A percentile compares a stretch with the other conserved stretches of the same genome.
Conservation (phyloP, 2,329 filamentous ascomycete species). For the Aspergillus eucalypticola region DNA sequence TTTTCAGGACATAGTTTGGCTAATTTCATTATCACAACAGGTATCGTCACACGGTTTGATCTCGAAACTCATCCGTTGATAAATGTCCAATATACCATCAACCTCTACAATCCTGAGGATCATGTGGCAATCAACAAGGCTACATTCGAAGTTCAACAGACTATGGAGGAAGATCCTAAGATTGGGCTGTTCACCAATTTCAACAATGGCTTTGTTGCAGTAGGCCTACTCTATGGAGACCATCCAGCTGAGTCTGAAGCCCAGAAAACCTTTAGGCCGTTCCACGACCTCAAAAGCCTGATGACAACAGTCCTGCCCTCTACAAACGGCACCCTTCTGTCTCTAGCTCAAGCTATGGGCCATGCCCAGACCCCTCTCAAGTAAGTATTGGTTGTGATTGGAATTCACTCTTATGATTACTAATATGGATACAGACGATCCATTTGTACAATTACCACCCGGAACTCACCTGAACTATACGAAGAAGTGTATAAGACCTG, state of each 20-base stretch:
- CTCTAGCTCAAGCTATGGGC: neutral
- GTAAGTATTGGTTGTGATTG: neutral
- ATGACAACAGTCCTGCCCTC: neutral
- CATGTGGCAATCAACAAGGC: neutral
- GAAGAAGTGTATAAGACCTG: conserved; percentile 7
- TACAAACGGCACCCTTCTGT: neutral
- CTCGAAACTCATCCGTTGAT: neutral
- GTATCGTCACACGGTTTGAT: conserved; percentile 4
- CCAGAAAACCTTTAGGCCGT: neutral
- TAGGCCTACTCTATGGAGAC: conserved; percentile 15
- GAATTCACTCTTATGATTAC: no score
- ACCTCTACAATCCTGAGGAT: neutral
- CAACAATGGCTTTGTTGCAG: conserved; percentile 15
- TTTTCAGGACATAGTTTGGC: fast-evolving
- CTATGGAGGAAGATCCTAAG: conserved; percentile 6
- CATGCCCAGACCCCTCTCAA: neutral
- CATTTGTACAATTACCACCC: conserved; percentile 11
- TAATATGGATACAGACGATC: conserved; percentile 1
- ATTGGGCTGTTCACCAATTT: conserved; percentile 16
- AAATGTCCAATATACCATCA: conserved; percentile 1
- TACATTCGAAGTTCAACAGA: neutral
- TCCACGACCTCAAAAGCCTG: neutral
- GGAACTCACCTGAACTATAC: conserved; percentile 12
- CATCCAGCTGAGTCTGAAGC: neutral
- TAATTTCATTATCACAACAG: neutral